phyloP scores from a whole-genome alignment of 176 grass and related monocot genomes.

The Raddia distichophylla region DNA sequence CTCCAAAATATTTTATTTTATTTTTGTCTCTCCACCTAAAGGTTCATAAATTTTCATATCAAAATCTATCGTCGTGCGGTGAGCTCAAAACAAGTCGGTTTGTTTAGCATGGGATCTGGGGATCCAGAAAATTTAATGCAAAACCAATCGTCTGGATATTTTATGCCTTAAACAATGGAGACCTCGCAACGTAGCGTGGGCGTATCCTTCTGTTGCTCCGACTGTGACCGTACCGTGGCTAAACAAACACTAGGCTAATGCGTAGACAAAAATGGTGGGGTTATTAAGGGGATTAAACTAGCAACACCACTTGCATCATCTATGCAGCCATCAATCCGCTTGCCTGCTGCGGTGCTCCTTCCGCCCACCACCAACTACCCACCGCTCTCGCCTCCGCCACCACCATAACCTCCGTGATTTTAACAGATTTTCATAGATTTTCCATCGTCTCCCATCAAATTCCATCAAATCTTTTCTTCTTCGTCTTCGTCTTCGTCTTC shows the following conservation, averaged over 20 bases:
- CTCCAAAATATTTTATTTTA: too few species aligned
- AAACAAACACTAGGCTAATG: not conserved
- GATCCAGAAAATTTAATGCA: not conserved
- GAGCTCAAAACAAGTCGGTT: too few species aligned
- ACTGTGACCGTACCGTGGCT: conserved; percentile 29
- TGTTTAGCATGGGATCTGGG: not conserved
- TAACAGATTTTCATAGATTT: too few species aligned
- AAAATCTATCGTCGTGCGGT: too few species aligned
- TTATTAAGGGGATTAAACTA: not conserved
- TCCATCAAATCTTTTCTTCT: conserved; percentile 26
- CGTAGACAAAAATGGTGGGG: not conserved
- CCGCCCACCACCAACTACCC: conserved; percentile 23
- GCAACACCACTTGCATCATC: not conserved
- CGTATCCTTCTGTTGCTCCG: conserved; percentile 11
- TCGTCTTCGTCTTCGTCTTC: not conserved
- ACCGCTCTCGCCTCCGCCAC: not conserved
- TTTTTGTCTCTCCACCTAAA: too few species aligned
- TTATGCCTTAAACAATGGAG: not conserved
- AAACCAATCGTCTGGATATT: not conserved
- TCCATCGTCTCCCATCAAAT: not conserved
- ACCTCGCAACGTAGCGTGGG: not conserved
- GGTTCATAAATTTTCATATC: too few species aligned
- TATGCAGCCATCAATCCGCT: not conserved
- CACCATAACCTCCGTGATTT: not conserved
- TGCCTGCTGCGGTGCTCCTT: too few species aligned